phyloP scores from a whole-genome alignment of 2,329 filamentous ascomycete genomes.

The Fusarium cicatricum region DNA sequence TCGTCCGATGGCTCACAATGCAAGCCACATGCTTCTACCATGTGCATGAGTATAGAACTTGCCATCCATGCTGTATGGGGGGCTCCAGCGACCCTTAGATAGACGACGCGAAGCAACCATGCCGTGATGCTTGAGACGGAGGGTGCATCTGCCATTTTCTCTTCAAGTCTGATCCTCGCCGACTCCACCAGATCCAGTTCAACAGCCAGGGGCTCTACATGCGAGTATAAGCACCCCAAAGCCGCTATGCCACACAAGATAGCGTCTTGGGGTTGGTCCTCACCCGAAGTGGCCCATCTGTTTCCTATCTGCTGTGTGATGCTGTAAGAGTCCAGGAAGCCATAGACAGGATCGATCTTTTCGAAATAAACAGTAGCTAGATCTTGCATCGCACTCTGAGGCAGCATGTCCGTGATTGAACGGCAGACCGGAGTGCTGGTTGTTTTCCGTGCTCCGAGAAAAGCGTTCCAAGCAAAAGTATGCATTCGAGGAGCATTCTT shows the following conservation, averaged over 20 bases:
- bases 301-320: constrained; percentile 43
- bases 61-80: constrained; percentile 66
- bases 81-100: constrained; percentile 61
- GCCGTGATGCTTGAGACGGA: constrained; percentile 53
- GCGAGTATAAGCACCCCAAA: constrained; percentile 61
- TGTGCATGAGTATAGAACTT: constrained; percentile 64
- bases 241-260: constrained; percentile 64
- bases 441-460: constrained; percentile 41
- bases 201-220: constrained; percentile 48
- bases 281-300: constrained; percentile 45
- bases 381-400: constrained; percentile 56
- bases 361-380: constrained; percentile 60
- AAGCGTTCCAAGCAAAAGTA: constrained; percentile 64
- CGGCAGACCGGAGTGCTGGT: constrained; percentile 35
- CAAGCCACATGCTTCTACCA: constrained; percentile 62
- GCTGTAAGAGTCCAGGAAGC: constrained; percentile 52
- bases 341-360: constrained; percentile 61
- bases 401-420: constrained; percentile 56
- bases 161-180: constrained; percentile 56
- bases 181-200: constrained; percentile 58
- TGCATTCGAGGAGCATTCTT: constrained; percentile 61
- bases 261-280: constrained; percentile 36
- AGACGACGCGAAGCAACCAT: constrained; percentile 62
- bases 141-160: constrained; percentile 44
- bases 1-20: constrained; percentile 50